Percentiles rank a stretch among this genome's conserved stretches.
phyloP scores from a whole-genome alignment of 257 asterid species.

The Salvia hispanica region DNA sequence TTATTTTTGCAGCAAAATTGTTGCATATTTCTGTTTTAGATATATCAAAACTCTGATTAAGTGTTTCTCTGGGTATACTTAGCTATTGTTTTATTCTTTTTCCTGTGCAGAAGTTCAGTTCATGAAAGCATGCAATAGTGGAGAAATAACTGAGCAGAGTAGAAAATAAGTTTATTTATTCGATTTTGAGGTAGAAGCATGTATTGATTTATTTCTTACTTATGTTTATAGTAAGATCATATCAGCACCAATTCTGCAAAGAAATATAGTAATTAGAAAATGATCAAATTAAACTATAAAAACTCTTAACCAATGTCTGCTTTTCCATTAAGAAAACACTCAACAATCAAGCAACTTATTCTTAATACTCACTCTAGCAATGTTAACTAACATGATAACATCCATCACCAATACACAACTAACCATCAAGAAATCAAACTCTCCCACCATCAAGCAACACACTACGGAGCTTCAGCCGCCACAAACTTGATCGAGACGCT shows the following conservation, averaged over 20 bases:
- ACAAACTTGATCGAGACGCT: constrained; percentile 71
- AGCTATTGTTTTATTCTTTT: not conserved
- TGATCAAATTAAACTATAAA: no score
- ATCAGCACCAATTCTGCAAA: no score
- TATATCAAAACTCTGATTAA: not conserved
- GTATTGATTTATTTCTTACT: not conserved
- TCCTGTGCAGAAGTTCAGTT: not conserved
- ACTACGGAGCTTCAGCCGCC: constrained; percentile 24
- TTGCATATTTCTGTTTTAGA: not conserved
- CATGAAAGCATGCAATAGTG: constrained; percentile 6
- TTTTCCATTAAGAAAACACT: no score
- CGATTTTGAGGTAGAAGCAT: not conserved
- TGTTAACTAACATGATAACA: not conserved
- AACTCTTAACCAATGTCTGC: no score
- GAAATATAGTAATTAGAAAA: no score
- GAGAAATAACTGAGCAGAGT: not conserved
- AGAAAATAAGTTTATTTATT: not conserved
- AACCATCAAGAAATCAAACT: not conserved
- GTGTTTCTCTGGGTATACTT: not conserved
- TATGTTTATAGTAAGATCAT: no score
- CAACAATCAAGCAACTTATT: not conserved
- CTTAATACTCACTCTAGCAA: no score
- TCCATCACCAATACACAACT: not conserved
- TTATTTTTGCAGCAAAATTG: not conserved
- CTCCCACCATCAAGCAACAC: not conserved